These are phyloP conservation scores for Puccinia sorghi DNA, from an alignment of 1,284 basidiomycete genomes.

Conservation along the genomic window DNA sequence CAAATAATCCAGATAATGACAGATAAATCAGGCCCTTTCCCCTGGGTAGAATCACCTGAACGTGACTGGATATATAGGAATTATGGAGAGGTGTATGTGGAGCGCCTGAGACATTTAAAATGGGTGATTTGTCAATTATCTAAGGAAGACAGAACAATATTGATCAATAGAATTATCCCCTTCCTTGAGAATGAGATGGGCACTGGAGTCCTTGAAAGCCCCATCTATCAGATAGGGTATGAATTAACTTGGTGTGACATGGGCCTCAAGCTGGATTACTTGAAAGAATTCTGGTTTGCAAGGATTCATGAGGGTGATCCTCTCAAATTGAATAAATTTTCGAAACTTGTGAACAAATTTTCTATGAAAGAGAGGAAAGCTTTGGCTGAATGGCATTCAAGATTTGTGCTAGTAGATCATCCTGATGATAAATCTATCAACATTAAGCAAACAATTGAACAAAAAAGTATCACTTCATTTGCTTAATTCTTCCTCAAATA, in stretches of 20 bases:
- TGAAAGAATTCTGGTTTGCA: neutral
- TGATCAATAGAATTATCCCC: neutral
- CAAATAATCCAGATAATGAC: neutral
- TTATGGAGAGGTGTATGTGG: neutral
- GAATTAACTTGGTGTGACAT: constrained; percentile 10
- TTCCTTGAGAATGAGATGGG: neutral
- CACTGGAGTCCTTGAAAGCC: neutral
- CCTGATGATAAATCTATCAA: too few relatives aligned
- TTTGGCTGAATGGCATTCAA: neutral
- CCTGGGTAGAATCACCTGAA: constrained; percentile 13
- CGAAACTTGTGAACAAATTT: neutral
- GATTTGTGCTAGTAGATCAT: neutral
- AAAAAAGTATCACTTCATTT: too few relatives aligned
- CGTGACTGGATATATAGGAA: constrained; percentile 13
- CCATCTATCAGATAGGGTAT: neutral
- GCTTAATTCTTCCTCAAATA: too few relatives aligned
- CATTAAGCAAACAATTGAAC: too few relatives aligned
- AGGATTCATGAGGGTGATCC: neutral
- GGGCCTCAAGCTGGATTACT: neutral
- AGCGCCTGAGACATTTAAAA: neutral
- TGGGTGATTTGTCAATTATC: neutral
- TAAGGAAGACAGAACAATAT: neutral
- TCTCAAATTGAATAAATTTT: neutral
- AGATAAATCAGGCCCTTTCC: neutral
- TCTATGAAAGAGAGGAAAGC: neutral